Evolutionary conservation across 2,329 filamentous ascomycete genomes (phyloP).

Genomic region (Atkinsonella hypoxylon): DNA sequence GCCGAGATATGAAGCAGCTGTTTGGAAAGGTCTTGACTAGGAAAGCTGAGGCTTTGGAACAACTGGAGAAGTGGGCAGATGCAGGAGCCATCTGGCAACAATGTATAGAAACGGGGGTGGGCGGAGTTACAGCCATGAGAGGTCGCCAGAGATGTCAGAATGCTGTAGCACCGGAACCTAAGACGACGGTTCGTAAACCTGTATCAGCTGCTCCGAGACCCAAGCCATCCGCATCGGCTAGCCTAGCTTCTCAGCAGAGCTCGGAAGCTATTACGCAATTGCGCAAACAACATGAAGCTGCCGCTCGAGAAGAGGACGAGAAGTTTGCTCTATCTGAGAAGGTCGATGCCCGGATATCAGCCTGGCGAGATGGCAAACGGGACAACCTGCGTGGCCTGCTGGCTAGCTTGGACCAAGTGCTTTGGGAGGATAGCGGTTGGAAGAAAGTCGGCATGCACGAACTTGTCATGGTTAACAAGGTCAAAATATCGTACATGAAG

Average conservation of each 20-base stretch:
- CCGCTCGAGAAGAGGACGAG: constrained; percentile 80
- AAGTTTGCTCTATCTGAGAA: constrained; percentile 80
- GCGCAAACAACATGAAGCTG: constrained; percentile 72
- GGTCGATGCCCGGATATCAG: constrained; percentile 65
- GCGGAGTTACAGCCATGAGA: constrained; percentile 72
- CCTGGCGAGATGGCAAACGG: constrained; percentile 83
- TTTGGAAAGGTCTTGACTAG: constrained; percentile 88
- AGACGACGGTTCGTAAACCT: constrained; percentile 20
- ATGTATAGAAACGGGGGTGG: constrained; percentile 74
- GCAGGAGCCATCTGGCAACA: constrained; percentile 69
- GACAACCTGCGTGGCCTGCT: constrained; percentile 85
- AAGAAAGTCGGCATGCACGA: constrained; percentile 95
- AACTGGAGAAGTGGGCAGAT: constrained; percentile 88
- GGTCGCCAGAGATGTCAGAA: constrained; percentile 84
- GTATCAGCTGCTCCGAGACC: constrained; percentile 36
- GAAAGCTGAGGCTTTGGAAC: constrained; percentile 90
- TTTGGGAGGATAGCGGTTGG: constrained; percentile 91
- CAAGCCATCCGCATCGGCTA: constrained; percentile 26
- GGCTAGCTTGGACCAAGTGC: constrained; percentile 72
- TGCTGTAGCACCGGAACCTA: constrained; percentile 61
- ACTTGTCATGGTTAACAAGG: constrained; percentile 82
- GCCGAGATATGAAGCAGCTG: constrained; percentile 82
- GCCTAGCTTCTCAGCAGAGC: constrained; percentile 34
- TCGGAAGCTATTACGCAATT: constrained; percentile 73
- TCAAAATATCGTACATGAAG: constrained; percentile 98